Base-by-base conservation (phyloP, 192 early-diverging fungal genomes). In the Entomortierella lignicola region DNA sequence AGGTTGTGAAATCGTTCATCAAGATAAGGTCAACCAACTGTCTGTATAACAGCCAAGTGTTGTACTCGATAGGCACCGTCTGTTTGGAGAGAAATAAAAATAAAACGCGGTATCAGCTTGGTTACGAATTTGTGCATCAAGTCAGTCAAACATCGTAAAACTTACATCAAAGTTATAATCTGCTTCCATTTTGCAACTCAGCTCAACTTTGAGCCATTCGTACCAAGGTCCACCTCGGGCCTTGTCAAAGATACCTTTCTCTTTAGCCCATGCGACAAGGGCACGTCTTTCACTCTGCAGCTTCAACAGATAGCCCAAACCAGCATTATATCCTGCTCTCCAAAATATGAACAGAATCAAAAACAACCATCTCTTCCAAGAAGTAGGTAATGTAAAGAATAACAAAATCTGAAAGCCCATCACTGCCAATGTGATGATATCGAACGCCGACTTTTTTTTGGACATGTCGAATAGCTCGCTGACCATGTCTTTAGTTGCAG, bases 41-140 rank as follows among this genome's bases (percentile, higher is more conserved):
- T 29, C 96, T 92, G 85, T 93, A 99, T 3, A 99, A 87, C 39
- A 98, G 85, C 97, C 97, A 99, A 25, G 92, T 91, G 66, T 97
- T 98, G 87, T 94, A 99, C 85, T 99, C 97, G 62, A 96, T 85
- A 17, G 97, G 96, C 52, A 91, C 89, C 8, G 75, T 66, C 88
- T 90, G 61, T 41, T 30, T 23, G 27, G 10, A 37, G 15, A 12
- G 8, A 13, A 30, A 43, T 12, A 34, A 29, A 30, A 15, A 32
- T 51, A 15, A 30, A 34, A 50, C 25, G 51, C 43, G 39, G 30
- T 50, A 44, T 56, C 42, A 69, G 17, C 20, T 4, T 47, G 44
- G 2, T 47, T 5, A 20, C 8, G 4, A 47, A 47, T 47, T 15
- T 12, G 20, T 20, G 17, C 44, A 47, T 47, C 2, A 4, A 20